Percentiles rank a stretch among this genome's conserved stretches.
These are phyloP conservation scores for Penicillium simplicissimum DNA, from an alignment of 495 filamentous ascomycete species.

Conservation along the genomic window DNA sequence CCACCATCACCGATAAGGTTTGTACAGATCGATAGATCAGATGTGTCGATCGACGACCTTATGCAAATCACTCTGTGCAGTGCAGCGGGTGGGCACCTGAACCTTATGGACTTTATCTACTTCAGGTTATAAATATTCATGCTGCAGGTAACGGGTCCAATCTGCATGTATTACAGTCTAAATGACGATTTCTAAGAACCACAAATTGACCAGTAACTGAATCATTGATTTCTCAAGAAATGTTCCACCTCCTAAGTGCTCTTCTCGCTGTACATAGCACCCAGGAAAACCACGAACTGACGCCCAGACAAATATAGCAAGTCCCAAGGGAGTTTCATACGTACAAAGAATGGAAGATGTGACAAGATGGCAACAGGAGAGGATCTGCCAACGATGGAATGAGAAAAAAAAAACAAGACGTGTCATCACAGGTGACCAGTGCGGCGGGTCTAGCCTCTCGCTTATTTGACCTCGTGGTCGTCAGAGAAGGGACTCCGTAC, in stretches of 20 bases:
- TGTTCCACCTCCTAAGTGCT: constrained; percentile 18
- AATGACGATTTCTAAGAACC: not conserved
- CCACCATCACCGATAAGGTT: not conserved
- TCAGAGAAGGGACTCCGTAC: constrained; percentile 50
- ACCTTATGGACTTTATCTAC: not conserved
- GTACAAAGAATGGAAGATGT: constrained; percentile 25
- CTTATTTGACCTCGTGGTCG: constrained; percentile 59
- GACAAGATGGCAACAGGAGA: not conserved
- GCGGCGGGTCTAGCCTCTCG: not conserved
- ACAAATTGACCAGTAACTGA: constrained; percentile 2
- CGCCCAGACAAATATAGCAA: constrained; percentile 24
- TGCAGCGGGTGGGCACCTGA: too few relatives aligned
- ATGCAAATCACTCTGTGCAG: not conserved
- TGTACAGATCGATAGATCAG: not conserved
- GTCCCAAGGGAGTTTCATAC: constrained; percentile 20
- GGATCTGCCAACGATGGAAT: not conserved
- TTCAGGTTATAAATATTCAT: too few relatives aligned
- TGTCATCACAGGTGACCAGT: constrained; percentile 1
- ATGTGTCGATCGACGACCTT: not conserved
- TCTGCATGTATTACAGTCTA: not conserved
- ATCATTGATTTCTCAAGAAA: constrained; percentile 21
- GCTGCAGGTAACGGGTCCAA: too few relatives aligned
- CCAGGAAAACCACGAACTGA: constrained; percentile 14
- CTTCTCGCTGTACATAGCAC: constrained; percentile 32
- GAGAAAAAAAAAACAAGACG: constrained; percentile 8